Base-by-base conservation (phyloP, 495 filamentous ascomycete species). In the Aspergillus heteromorphus region DNA sequence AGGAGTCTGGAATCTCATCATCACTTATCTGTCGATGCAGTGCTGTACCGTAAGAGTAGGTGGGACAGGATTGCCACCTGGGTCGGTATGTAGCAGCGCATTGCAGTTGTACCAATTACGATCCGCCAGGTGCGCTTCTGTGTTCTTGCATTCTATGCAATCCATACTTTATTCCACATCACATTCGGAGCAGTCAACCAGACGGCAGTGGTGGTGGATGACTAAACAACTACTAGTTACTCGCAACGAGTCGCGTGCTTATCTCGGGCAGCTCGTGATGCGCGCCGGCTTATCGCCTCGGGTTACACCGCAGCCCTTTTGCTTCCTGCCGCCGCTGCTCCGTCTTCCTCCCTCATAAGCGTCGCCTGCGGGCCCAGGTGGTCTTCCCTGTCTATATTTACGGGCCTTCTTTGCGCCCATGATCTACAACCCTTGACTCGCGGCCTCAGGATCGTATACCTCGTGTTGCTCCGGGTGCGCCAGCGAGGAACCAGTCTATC, bases 1-100 rank as follows among this genome's bases (percentile, higher is more conserved):
- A 61, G 67, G 67, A 70, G 67, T 70, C 59, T 61, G 65, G 59
- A 62, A 63, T 65, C 57, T 51, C 48, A 17, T 38, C 31, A 21
- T 18, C 23, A 17, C 21, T 38, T 38, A 38, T 38, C 13, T 38
- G 34, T 13, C 34, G 13, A 27, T 3, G 4, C 13, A 14, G n/a
- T 9, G 10, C 3, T 34, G 30, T 2, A 34, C 30, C 9, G 30
- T 34, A 34, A 1, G n/a, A n/a, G n/a, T n/a, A n/a, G n/a, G n/a
- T n/a, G n/a, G n/a, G n/a, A n/a, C n/a, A n/a, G 23, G 4, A 27
- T 27, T 7, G 23, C 23, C 23, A 27, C 23, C 23, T 27, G 7
- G 7, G 4, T 27, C 3, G 7, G 23, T 27, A 3, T 7, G 23
- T 27, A 27, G 23, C 3, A 27, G 23, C 4, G 4, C 23, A 27